phyloP scores from a whole-genome alignment of 345 rosid species.

The Acer campestre region DNA sequence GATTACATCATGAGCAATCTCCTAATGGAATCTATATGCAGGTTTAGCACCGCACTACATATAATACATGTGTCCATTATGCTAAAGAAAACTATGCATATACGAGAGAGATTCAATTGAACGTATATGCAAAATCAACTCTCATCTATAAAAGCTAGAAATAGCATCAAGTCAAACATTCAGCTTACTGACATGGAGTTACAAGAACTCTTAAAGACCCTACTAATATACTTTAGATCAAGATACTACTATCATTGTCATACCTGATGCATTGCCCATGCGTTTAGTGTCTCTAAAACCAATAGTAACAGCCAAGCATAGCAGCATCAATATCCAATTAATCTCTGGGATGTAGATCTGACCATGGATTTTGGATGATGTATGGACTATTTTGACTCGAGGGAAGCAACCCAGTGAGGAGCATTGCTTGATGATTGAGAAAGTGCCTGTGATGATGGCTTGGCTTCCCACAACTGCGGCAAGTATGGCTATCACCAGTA shows the following conservation, averaged over 20 bases:
- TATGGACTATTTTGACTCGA: slow-evolving; percentile 81
- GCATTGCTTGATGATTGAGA: slow-evolving; percentile 89
- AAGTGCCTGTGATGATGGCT: slow-evolving; percentile 92
- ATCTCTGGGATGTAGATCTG: slow-evolving; percentile 96
- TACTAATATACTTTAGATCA: neutral
- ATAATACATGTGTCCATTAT: neutral
- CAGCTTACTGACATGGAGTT: neutral
- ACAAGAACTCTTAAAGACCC: neutral
- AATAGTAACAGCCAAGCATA: slow-evolving; percentile 87
- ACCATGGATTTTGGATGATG: slow-evolving; percentile 87
- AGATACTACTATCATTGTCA: neutral
- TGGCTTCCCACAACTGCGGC: slow-evolving; percentile 97
- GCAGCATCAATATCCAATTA: slow-evolving; percentile 85
- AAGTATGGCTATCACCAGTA: slow-evolving; percentile 84
- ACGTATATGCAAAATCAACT: neutral
- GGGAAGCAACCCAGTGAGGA: slow-evolving; percentile 90
- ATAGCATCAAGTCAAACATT: neutral
- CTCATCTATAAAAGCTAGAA: neutral
- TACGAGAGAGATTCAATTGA: neutral
- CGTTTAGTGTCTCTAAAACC: slow-evolving; percentile 84
- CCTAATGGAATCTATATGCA: neutral
- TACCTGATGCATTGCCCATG: slow-evolving; percentile 95
- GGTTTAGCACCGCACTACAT: neutral
- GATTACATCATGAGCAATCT: neutral
- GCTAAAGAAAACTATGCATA: neutral